A percentile compares a stretch with the other conserved stretches of the same genome.
Evolutionary conservation across 345 rosid genomes (phyloP).

Genomic region (Brassica cretica): DNA sequence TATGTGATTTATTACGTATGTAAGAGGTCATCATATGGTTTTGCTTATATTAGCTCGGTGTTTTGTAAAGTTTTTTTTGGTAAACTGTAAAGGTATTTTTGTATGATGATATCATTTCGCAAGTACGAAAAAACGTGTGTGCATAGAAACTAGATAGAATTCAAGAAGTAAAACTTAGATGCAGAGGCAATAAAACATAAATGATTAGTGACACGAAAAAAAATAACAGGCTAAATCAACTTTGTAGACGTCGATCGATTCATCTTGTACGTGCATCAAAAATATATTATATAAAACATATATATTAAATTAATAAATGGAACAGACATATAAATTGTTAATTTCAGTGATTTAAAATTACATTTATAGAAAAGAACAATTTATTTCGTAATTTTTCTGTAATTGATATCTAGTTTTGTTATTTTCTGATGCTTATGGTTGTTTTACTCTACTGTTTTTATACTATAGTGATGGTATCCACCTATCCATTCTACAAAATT

Average conservation of each 20-base stretch:
- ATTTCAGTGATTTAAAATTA: neutral
- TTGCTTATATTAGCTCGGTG: neutral
- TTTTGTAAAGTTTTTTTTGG: neutral
- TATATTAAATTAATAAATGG: neutral
- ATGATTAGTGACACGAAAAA: neutral
- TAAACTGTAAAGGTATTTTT: neutral
- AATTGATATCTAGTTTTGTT: neutral
- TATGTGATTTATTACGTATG: conserved; percentile 12
- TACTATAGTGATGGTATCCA: neutral
- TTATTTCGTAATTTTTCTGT: neutral
- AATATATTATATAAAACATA: neutral
- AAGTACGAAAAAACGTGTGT: neutral
- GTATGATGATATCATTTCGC: neutral
- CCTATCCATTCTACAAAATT: neutral
- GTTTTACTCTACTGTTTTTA: neutral
- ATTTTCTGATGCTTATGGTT: neutral
- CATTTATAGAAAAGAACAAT: neutral
- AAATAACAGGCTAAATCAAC: neutral
- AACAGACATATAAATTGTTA: neutral
- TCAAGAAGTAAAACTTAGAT: neutral
- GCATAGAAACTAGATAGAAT: neutral
- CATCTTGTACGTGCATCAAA: neutral
- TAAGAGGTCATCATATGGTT: conserved; percentile 21
- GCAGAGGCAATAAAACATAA: neutral
- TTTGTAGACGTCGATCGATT: neutral